Conservation (phyloP, 2,329 filamentous ascomycete species). For the Ceratocystis huliohia region DNA sequence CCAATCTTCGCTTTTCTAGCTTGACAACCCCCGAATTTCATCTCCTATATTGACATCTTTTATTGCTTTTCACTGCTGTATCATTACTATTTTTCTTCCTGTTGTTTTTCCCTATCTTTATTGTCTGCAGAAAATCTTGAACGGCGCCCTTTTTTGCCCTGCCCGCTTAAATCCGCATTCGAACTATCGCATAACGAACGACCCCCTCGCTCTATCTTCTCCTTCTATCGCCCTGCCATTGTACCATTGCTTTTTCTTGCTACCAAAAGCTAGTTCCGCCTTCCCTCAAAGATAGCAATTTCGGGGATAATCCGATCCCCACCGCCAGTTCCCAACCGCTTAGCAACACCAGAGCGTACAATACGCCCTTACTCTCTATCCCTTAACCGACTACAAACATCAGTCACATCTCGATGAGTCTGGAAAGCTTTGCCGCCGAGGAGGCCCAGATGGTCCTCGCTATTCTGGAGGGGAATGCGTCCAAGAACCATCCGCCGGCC, state of each 20-base stretch:
- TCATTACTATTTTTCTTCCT: not conserved
- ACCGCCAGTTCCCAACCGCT: too few relatives aligned
- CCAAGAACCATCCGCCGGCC: constrained; percentile 30
- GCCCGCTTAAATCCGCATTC: not conserved
- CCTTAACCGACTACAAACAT: constrained; percentile 7
- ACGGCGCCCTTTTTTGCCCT: not conserved
- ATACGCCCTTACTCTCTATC: not conserved
- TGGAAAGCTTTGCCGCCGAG: constrained; percentile 65
- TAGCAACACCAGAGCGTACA: too few relatives aligned
- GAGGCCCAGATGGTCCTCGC: constrained; percentile 62
- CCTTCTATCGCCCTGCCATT: too few relatives aligned
- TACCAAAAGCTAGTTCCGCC: too few relatives aligned
- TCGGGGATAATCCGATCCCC: too few relatives aligned
- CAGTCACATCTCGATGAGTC: constrained; percentile 47
- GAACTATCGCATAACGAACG: not conserved
- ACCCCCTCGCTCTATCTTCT: not conserved
- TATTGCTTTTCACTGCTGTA: not conserved
- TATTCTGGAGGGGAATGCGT: constrained; percentile 39
- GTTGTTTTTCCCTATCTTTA: constrained; percentile 2
- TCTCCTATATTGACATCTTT: not conserved
- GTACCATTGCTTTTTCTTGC: too few relatives aligned
- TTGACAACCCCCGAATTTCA: not conserved
- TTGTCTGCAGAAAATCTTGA: not conserved
- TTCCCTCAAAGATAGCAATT: too few relatives aligned
- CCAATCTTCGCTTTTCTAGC: constrained; percentile 21